phyloP scores from a whole-genome alignment of 257 asterid genomes.

The Solanum acaule region DNA sequence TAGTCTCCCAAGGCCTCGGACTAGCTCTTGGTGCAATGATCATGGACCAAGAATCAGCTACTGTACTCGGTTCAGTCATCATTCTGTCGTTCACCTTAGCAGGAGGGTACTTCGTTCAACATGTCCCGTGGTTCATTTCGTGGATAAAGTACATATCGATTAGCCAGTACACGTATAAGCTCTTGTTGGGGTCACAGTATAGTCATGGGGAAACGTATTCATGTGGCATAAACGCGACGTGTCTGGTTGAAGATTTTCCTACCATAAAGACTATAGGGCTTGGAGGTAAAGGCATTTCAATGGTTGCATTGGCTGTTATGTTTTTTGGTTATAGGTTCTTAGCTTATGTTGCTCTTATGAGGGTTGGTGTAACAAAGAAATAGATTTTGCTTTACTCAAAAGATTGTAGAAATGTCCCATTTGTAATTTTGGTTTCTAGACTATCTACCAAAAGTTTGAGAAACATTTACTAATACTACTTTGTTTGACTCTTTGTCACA shows the following conservation, averaged over 20 bases:
- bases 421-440: not conserved
- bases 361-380: constrained; percentile 52
- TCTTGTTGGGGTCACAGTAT: constrained; percentile 48
- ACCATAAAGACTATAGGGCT: constrained; percentile 42
- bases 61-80: constrained; percentile 47
- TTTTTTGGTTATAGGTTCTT: constrained; percentile 51
- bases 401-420: not conserved
- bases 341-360: constrained; percentile 73
- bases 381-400: not conserved
- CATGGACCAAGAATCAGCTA: constrained; percentile 56
- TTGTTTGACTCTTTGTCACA: not conserved
- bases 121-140: constrained; percentile 46
- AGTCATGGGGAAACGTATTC: constrained; percentile 31
- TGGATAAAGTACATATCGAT: constrained; percentile 70
- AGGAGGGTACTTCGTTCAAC: constrained; percentile 60
- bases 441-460: not conserved
- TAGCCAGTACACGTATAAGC: constrained; percentile 49
- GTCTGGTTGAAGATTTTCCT: constrained; percentile 56
- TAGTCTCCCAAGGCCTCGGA: constrained; percentile 60
- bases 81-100: constrained; percentile 48
- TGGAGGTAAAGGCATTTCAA: constrained; percentile 11
- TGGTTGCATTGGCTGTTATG: constrained; percentile 44
- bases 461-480: not conserved
- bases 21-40: constrained; percentile 68
- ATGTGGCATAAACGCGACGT: constrained; percentile 15